These are phyloP conservation scores for Styphnolobium japonicum DNA, from an alignment of 306 rosid species.

Conservation along the genomic window DNA sequence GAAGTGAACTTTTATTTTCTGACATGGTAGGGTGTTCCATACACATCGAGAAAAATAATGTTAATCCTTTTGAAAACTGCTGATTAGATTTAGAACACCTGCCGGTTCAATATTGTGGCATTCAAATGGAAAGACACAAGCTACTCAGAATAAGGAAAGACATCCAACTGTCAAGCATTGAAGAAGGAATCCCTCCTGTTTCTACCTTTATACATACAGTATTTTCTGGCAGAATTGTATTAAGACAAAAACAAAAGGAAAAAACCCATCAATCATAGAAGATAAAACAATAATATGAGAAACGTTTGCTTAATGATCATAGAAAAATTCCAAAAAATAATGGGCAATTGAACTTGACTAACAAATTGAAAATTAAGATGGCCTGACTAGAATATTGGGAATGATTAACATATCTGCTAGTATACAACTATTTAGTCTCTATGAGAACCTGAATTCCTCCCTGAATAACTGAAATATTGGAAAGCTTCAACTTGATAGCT, in stretches of 20 bases:
- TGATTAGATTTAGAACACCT: not conserved
- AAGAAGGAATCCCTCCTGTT: not conserved
- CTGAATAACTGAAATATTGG: constrained; percentile 47
- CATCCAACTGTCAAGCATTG: not conserved
- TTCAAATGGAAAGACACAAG: not conserved
- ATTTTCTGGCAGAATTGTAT: not conserved
- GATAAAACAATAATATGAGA: not conserved
- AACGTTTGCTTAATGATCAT: constrained; percentile 11
- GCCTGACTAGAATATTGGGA: not conserved
- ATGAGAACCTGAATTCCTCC: constrained; percentile 50
- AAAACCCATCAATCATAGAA: not conserved
- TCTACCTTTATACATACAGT: not conserved
- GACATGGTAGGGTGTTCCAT: not conserved
- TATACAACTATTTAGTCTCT: constrained; percentile 32
- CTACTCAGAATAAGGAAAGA: not conserved
- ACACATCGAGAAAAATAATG: not conserved
- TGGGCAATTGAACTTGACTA: constrained; percentile 12
- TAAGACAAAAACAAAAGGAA: not conserved
- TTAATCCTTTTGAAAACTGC: not conserved
- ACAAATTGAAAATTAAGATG: constrained; percentile 28
- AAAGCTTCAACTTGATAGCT: constrained; percentile 65
- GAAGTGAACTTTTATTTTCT: not conserved
- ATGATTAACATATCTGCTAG: not conserved
- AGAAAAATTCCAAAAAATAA: constrained; percentile 11
- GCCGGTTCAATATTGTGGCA: not conserved